Base-by-base conservation (phyloP, 1,284 basidiomycete species). In the Porphyrellus sp. region DNA sequence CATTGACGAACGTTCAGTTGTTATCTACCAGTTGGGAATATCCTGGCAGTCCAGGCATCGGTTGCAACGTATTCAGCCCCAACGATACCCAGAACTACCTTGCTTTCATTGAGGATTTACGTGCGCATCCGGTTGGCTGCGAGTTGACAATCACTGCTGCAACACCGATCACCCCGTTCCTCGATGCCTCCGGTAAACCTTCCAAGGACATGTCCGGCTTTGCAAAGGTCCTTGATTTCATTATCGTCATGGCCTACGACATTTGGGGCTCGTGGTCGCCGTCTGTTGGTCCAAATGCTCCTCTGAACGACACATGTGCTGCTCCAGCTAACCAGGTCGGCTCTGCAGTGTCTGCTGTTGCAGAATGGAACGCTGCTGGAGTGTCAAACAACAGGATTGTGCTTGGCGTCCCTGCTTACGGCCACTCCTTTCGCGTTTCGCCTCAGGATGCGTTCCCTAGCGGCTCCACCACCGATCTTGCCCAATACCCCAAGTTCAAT, bases 231-330 rank as follows among this genome's bases (percentile, higher is more conserved):
- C 72, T 89, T 38, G 85, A 89, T 70, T 85, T 80, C 72, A 76
- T 90, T 59, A 69, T 81, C 50, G 72, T 89, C 67, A 89, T 89
- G 87, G 79, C 85, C 72, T 89, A 87, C 63, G 86, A 89, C 61
- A 67, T 86, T 52, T 86, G 77, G 77, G 85, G 84, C 46, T 70
- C 77, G 56, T 74, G 75, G 80, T 78, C 63, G 2, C 6, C 59
- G 5, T 21, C 54, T 21, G 72, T 75, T 6, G 87, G 87, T 15
- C 80, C 88, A n/a, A 89, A 89, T 63, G 78, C 86, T 2, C 85
- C 87, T 2, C 75, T 89, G 46, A 72, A 75, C 27, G 77, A 89
- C 64, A 75, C 75, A 5, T 89, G 87, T 63, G 71, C 78, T 16
- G 65, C 76, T 53, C 68, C 77, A 2, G 68, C 72, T 6, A 73